Base-by-base conservation (phyloP, 2,329 filamentous ascomycete species). In the Penicillium italicum region DNA sequence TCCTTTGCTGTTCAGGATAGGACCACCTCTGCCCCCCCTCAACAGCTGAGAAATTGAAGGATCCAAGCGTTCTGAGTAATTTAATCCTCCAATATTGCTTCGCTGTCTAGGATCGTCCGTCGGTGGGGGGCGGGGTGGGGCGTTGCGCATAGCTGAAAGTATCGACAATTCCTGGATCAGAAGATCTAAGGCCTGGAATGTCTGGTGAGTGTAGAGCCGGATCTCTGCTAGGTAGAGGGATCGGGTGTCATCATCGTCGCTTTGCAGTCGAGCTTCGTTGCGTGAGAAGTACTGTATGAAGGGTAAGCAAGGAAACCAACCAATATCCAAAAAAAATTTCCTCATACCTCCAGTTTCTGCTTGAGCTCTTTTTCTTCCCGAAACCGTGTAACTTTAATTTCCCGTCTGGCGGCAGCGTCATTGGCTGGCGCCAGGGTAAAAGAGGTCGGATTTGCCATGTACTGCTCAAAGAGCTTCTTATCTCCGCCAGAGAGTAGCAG, bases 101-200 rank as follows among this genome's bases (percentile, higher is more conserved):
- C 83, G 76, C 54, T 75, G 68, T 59, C 77, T 63, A 62, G 75
- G 61, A 54, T 75, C 70, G 52, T 72, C 70, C 45, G 71, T 69
- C 36, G 65, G 62, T 16, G 60, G 57, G 45, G 75, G 63, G 18
- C 64, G 62, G 48, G 68, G 74, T 30, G 73, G 82, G 66, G 50
- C 77, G 63, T 47, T 81, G 72, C 52, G 90, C 36, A 90, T 90
- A 64, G 87, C 82, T 1, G 88, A 85, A 16, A 99, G 80, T 62
- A 99, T 88, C 56, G 92, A 85, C 54, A 91, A 73, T 75, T 99
- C 94, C 64, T 90, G 88, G 38, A 88, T 89, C 55, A 97, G 81
- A 18, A 89, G 85, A 72, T 97, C 94, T n/a, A 99, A 82, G 0
- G 86, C 83, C 69, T 94, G 89, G 66, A 97, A 95, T 5, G 91